Conservation (phyloP, 164 flowering plant species). For the Chloranthus sessilifolius region DNA sequence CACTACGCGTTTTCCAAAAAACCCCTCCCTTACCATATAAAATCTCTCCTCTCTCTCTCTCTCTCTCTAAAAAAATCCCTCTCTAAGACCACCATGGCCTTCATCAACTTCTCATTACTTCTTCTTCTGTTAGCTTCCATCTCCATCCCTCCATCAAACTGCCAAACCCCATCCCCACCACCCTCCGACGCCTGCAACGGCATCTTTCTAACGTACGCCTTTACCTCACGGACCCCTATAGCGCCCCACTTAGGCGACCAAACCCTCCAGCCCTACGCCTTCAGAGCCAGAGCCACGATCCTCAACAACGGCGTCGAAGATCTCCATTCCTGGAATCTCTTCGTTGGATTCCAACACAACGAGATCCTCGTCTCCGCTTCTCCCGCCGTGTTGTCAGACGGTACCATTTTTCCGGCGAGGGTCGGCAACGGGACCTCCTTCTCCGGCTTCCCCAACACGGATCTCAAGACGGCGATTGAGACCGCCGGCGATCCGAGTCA, state of each 20-base stretch:
- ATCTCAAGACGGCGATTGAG: constrained; percentile 69
- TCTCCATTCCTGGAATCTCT: constrained; percentile 55
- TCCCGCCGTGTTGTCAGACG: constrained; percentile 64
- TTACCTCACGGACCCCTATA: constrained; percentile 29
- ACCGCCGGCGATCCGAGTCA: constrained; percentile 81
- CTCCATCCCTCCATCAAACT: constrained; percentile 9
- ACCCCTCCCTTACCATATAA: too few relatives aligned
- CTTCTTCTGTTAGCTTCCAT: constrained; percentile 3
- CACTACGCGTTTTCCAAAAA: too few relatives aligned
- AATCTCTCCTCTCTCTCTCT: too few relatives aligned
- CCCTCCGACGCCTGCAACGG: constrained; percentile 48
- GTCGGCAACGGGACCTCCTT: constrained; percentile 71
- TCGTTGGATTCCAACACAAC: constrained; percentile 53
- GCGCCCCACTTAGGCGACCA: constrained; percentile 53
- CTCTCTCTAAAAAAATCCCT: too few relatives aligned
- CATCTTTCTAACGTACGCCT: constrained; percentile 47
- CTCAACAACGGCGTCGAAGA: constrained; percentile 51
- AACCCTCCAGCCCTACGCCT: constrained; percentile 78
- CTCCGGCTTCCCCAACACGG: constrained; percentile 65
- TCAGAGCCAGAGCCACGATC: constrained; percentile 46
- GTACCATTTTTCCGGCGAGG: constrained; percentile 44
- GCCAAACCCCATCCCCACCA: constrained; percentile 35
- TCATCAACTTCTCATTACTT: not conserved
- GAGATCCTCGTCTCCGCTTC: constrained; percentile 71
- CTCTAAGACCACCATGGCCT: constrained; percentile 3